Conservation (phyloP, 768 basidiomycete species). For the Nidula microcarpa region DNA sequence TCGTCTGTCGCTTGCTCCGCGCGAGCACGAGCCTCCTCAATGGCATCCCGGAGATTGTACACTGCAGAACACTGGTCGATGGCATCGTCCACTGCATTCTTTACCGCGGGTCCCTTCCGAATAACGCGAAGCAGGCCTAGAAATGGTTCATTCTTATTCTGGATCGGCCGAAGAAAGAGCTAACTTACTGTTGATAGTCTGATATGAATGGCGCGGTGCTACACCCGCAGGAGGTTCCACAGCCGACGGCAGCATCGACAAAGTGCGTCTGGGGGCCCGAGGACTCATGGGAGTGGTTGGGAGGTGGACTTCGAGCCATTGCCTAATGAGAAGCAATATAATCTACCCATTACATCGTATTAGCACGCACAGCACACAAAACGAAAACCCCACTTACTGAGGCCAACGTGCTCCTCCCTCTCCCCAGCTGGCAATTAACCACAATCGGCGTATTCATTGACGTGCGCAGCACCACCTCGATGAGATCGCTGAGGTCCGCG, state of each 20-base stretch:
- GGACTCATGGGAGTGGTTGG: conserved; percentile 35
- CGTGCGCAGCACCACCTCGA: conserved; percentile 72
- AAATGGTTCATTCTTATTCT: conserved; percentile 1
- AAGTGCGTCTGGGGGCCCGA: conserved; percentile 27
- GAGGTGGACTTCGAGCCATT: conserved; percentile 65
- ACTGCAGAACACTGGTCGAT: conserved; percentile 84
- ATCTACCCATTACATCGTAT: conserved; percentile 39
- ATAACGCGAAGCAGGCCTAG: conserved; percentile 82
- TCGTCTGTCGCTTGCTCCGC: conserved; percentile 80
- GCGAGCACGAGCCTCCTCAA: conserved; percentile 74
- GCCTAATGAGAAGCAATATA: conserved; percentile 76
- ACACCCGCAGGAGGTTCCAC: conserved; percentile 24
- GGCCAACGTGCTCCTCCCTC: conserved; percentile 89
- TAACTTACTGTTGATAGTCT: conserved; percentile 82
- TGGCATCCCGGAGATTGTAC: conserved; percentile 82
- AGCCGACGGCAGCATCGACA: conserved; percentile 41
- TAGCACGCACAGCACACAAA: background rate
- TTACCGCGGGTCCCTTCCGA: conserved; percentile 82
- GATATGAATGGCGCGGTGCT: conserved; percentile 63
- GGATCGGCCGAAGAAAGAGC: background rate
- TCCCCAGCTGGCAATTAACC: conserved; percentile 92
- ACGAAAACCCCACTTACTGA: conserved; percentile 47
- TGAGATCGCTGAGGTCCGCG: conserved; percentile 69
- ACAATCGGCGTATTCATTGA: conserved; percentile 77
- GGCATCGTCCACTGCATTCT: conserved; percentile 80